phyloP scores from a whole-genome alignment of 2,329 filamentous ascomycete genomes.

The Fusarium nisikadoi region DNA sequence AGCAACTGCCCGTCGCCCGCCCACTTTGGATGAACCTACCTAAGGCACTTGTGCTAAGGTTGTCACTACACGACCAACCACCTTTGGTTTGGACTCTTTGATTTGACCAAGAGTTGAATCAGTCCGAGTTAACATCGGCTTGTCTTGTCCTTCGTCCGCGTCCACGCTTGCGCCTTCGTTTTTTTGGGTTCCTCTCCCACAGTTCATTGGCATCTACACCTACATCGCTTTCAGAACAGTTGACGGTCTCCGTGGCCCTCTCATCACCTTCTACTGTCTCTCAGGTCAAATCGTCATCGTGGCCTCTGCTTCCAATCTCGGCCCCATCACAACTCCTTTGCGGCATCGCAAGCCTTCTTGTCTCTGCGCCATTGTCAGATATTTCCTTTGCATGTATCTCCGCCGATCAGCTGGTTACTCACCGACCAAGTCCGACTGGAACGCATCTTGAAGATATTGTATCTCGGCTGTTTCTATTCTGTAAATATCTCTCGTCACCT shows the following conservation, averaged over 20 bases:
- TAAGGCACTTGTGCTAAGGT: neutral
- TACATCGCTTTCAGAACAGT: slow-evolving; percentile 18
- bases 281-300: neutral
- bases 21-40: neutral
- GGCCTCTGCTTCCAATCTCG: neutral
- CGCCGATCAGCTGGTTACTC: slow-evolving; percentile 26
- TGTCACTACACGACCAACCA: slow-evolving; percentile 39
- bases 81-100: slow-evolving; percentile 18
- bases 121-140: slow-evolving; percentile 6
- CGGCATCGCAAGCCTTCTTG: slow-evolving; percentile 26
- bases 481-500: slow-evolving; percentile 12
- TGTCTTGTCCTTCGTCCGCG: slow-evolving; percentile 7
- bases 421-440: slow-evolving; percentile 11
- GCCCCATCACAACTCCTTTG: neutral
- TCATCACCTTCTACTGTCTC: neutral
- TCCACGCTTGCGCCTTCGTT: neutral
- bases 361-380: slow-evolving; percentile 23
- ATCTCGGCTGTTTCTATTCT: slow-evolving; percentile 9
- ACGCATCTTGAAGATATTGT: slow-evolving; percentile 24
- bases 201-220: slow-evolving; percentile 15
- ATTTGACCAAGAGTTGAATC: neutral
- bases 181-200: slow-evolving; percentile 25
- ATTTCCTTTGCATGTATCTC: slow-evolving; percentile 29
- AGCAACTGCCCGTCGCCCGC: neutral
- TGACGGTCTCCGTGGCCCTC: slow-evolving; percentile 3